Evolutionary conservation across 2,329 filamentous ascomycete species (phyloP).

Genomic region (Esteya vermicola): DNA sequence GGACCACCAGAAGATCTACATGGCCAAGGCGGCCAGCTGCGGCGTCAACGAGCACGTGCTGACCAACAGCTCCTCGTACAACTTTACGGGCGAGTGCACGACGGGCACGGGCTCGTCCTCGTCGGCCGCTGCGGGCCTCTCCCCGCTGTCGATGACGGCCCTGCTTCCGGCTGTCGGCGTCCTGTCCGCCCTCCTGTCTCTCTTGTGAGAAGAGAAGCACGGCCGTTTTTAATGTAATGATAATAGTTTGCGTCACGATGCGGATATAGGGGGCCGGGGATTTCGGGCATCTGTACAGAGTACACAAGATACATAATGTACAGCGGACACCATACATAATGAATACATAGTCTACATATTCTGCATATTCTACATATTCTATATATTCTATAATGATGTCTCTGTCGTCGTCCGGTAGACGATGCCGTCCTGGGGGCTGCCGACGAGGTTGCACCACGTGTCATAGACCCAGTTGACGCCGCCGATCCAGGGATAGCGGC

Average conservation of each 20-base stretch:
- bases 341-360: no score
- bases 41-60: slow-evolving; percentile 13
- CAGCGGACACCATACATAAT: no score
- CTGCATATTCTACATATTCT: no score
- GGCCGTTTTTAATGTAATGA: not conserved
- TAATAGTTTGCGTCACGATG: no score
- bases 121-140: not conserved
- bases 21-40: slow-evolving; percentile 14
- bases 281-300: no score
- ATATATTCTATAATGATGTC: not conserved
- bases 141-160: not conserved
- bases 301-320: no score
- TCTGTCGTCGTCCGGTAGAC: slow-evolving; percentile 6
- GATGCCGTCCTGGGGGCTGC: slow-evolving; percentile 8
- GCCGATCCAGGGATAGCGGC: slow-evolving; percentile 15
- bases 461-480: slow-evolving; percentile 14
- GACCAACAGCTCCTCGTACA: slow-evolving; percentile 4
- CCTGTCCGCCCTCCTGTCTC: not conserved
- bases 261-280: no score
- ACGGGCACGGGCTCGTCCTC: not conserved
- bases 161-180: slow-evolving; percentile 3
- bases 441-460: slow-evolving; percentile 14
- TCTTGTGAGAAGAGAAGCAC: not conserved
- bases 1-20: slow-evolving; percentile 12
- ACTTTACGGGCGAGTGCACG: slow-evolving; percentile 12